Evolutionary conservation across 306 rosid genomes (phyloP), one percentile per base, ranked within the genome.

Genomic region (Vicia sativa): DNA sequence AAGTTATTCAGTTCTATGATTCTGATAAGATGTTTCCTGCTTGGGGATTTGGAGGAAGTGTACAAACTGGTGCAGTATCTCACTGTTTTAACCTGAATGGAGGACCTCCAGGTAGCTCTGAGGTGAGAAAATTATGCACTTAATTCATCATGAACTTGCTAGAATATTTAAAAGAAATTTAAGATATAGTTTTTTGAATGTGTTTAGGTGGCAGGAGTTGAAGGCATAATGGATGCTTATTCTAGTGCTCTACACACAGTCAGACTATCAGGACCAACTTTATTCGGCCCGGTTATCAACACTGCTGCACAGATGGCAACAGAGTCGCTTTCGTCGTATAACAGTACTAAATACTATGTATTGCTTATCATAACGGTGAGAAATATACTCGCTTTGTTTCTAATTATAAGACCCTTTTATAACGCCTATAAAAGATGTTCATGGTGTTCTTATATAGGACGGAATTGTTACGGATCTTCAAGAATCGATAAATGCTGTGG

Each of bases 11-110:
- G 74, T 89, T 92, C 68, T 92, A 89, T 53, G 93, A 89, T 78
- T 72, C 86, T 42, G 89, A 89, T 65, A 82, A 67, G 64, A 77
- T 50, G 19, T 92, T 92, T 80, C 96, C 96, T 26, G 89, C 95
- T 29, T 87, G 96, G 95, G 98, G 98, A n/a, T 92, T 92, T 74
- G 96, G 98, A 76, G 96, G 91, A 75, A 78, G 73, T 72, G 35
- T 73, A 45, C 54, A 2, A 11, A 77, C 42, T 56, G 88, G 85
- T 12, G 25, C 42, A 2, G 2, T 89, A 19, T 92, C 96, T 9
- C 96, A 92, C 70, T 86, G 98, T 72, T 92, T 92, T 68, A 89
- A 85, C 82, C 80, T 92, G 80, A 87, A 87, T 67, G 87, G 86
- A 56, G 56, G 62, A 42, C 3, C 46, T 74, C 50, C 81, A 42